Percentiles rank a stretch among this genome's conserved stretches.
These are phyloP conservation scores for Coprinopsis sp. DNA, from an alignment of 768 basidiomycete genomes.

Conservation along the genomic window DNA sequence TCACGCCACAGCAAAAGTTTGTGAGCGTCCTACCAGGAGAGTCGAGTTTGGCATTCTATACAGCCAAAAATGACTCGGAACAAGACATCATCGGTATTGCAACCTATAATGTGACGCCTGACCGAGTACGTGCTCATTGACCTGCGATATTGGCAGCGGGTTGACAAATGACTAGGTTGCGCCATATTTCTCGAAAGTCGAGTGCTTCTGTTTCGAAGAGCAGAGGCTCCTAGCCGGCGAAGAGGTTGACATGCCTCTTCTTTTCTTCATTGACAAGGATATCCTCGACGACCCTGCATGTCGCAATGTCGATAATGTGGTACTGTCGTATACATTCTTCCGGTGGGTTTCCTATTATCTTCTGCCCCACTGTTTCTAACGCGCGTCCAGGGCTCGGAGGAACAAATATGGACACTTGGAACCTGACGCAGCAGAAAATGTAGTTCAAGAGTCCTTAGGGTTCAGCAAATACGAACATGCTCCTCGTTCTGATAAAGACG, in stretches of 20 bases:
- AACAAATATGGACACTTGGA: conserved; percentile 84
- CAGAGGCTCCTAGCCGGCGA: conserved; percentile 92
- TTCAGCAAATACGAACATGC: conserved; percentile 60
- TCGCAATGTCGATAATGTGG: conserved; percentile 83
- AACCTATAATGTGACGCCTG: conserved; percentile 99
- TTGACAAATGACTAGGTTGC: conserved; percentile 59
- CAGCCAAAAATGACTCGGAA: conserved; percentile 77
- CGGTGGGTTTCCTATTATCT: conserved; percentile 45
- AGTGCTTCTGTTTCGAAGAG: conserved; percentile 99
- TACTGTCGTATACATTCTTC: conserved; percentile 98
- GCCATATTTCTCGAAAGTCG: conserved; percentile 98
- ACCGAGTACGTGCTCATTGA: conserved; percentile 59
- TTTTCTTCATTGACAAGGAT: conserved; percentile 99
- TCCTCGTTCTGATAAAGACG: conserved; percentile 30
- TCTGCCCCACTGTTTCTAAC: neutral
- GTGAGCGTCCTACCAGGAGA: conserved; percentile 93
- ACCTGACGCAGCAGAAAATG: conserved; percentile 81
- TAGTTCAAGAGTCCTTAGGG: conserved; percentile 76
- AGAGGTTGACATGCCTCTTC: conserved; percentile 95
- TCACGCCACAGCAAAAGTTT: conserved; percentile 85
- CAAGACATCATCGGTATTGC: conserved; percentile 96
- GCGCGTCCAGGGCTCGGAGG: conserved; percentile 64
- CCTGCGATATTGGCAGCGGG: neutral
- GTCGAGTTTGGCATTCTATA: conserved; percentile 95
- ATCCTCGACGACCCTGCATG: conserved; percentile 90